Base-by-base conservation (phyloP, 2,329 filamentous ascomycete genomes). In the Ophiostoma sp. region DNA sequence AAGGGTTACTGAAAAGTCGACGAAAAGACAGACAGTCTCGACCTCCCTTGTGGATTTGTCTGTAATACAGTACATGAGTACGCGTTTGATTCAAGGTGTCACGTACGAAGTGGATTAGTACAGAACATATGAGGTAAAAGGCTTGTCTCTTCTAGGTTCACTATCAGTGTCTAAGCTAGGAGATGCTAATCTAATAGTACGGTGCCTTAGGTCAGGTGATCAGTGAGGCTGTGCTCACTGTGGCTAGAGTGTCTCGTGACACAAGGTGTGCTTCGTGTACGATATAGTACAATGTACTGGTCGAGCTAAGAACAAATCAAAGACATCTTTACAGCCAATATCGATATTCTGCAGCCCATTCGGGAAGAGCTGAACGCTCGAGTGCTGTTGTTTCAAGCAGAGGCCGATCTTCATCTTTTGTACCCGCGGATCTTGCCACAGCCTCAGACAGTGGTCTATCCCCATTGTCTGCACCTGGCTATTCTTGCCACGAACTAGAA, bases 21-120 rank as follows among this genome's bases (percentile, higher is more conserved):
- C 15, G 52, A 57, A 27, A 13, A 57, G 52, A 57, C 52, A 57
- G 23, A 57, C 52, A 57, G 52, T 57, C 52, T 57, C 52, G n/a
- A 57, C 52, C 52, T 57, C 52, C 52, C 52, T 57, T 31, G 52
- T 57, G 52, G 52, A 3, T 48, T 20, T 48, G 10, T 44, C 41
- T 17, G 41, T 5, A 48, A 48, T 48, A 48, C 44, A 31, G 27
- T 31, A 3, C 27, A 31, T 39, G 10, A 2, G 36, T 39, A 39
- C 36, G 44, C 20, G 44, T 48, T 20, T 48, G 44, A 48, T 17
- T 17, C 17, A 48, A 48, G 44, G 10, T 41, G 3, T 13, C n/a
- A n/a, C n/a, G n/a, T n/a, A n/a, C n/a, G n/a, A n/a, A n/a, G n/a
- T n/a, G n/a, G n/a, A n/a, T n/a, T n/a, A n/a, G n/a, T n/a, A n/a